Evolutionary conservation across 129 eudicot genomes (phyloP).

Genomic region (Artemisia annua): DNA sequence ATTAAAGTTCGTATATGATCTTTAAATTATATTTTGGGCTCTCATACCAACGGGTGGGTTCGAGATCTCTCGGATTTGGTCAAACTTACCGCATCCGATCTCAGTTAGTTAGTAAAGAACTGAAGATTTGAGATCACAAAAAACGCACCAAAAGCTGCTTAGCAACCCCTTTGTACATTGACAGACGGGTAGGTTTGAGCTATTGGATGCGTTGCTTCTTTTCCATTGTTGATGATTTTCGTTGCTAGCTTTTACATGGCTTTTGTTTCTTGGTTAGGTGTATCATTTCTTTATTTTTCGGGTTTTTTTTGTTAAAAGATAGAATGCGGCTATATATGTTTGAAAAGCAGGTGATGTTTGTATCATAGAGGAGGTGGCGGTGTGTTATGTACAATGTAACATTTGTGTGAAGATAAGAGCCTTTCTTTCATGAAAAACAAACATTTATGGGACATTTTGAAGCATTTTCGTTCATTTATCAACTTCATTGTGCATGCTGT

Average conservation of each 20-base stretch:
- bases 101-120: conserved; percentile 22
- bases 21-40: conserved; percentile 6
- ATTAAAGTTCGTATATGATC: conserved; percentile 5
- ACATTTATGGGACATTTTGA: too few species aligned
- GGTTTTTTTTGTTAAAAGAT: conserved; percentile 20
- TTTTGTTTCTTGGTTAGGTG: conserved; percentile 44
- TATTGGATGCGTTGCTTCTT: conserved; percentile 25
- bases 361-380: conserved; percentile 55
- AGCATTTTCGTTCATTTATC: background rate
- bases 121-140: conserved; percentile 25
- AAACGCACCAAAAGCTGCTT: conserved; percentile 23
- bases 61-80: conserved; percentile 12
- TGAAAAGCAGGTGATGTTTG: conserved; percentile 38
- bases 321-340: conserved; percentile 38
- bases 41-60: conserved; percentile 8
- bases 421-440: conserved; percentile 17
- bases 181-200: conserved; percentile 38
- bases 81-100: conserved; percentile 1
- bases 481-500: background rate
- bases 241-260: conserved; percentile 31
- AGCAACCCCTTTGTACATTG: conserved; percentile 42
- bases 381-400: conserved; percentile 56
- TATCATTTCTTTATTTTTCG: conserved; percentile 40
- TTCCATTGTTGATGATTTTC: conserved; percentile 37
- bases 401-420: conserved; percentile 43